These are phyloP conservation scores for Coemansia sp. DNA, from an alignment of 192 early-diverging fungal species.

Conservation along the genomic window DNA sequence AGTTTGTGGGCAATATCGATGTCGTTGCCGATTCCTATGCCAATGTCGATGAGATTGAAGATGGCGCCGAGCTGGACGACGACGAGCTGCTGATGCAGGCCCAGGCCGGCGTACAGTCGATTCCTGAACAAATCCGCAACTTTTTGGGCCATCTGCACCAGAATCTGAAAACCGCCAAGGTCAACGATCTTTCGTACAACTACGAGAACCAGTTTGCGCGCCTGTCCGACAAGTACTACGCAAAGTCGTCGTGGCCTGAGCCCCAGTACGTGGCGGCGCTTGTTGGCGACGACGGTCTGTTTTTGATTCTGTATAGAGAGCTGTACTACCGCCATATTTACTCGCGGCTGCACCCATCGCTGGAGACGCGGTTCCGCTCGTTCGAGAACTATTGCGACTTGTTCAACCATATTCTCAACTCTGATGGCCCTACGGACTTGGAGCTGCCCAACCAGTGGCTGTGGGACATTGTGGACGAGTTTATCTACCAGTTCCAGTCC, in stretches of 20 bases:
- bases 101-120: conserved; percentile 50
- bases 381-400: conserved; percentile 96
- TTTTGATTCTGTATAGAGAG: conserved; percentile 92
- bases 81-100: conserved; percentile 36
- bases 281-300: conserved; percentile 75
- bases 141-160: conserved; percentile 80
- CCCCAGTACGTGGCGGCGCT: conserved; percentile 74
- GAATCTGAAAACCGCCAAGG: conserved; percentile 73
- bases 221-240: conserved; percentile 87
- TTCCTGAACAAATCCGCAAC: conserved; percentile 80
- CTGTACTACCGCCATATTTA: conserved; percentile 97
- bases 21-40: conserved; percentile 43
- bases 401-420: conserved; percentile 91
- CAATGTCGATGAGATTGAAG: conserved; percentile 31
- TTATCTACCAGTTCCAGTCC: conserved; percentile 98
- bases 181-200: conserved; percentile 78
- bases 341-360: conserved; percentile 79
- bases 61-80: conserved; percentile 29
- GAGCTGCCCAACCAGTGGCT: conserved; percentile 98
- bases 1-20: conserved; percentile 49
- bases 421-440: conserved; percentile 76
- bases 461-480: conserved; percentile 99
- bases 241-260: conserved; percentile 85
- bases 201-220: conserved; percentile 90
- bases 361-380: conserved; percentile 86